Evolutionary conservation across 139 green algal genomes (phyloP), one percentile per base, ranked within the genome.

Genomic region (Chlamydomonas sphaeroides): DNA sequence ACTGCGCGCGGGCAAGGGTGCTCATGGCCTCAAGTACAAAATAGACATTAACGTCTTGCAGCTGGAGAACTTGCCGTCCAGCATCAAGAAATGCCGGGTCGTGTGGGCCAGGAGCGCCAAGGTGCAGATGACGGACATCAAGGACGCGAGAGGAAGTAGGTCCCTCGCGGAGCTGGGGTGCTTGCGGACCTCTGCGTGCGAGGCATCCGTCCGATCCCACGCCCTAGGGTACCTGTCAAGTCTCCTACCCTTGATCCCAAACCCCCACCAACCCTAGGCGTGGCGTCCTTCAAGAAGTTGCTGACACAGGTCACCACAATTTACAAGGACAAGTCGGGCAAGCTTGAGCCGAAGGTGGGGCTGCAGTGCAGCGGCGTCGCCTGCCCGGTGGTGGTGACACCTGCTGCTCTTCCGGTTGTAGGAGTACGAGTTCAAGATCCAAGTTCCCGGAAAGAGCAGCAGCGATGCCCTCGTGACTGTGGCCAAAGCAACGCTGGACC

Each of bases 291-390:
- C 79, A 89, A 88, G 26, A 80, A 95, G 84, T 86, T 86, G 69
- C 72, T 95, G 1, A 91, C 80, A n/a, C 79, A 93, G 65, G 91
- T 94, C 23, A 85, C 90, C 7, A 94, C 85, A 10, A 84, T 94
- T 21, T 81, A 87, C 53, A 81, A 75, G 51, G 72, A 91, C 17
- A 75, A 85, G 4, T 72, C 74, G 1, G 87, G 83, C 5, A 81
- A 84, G 23, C 89, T 83, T 69, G 89, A 94, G 57, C 18, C 78
- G 3, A 94, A 94, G 86, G 89, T 91, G 26, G 21, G 69, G 18
- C 33, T 3, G 33, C 15, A 42, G 41, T 53, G 57, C 2, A 5
- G 10, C 11, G 1, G n/a, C 2, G n/a, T 5, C n/a, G 48, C 36
- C 53, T n/a, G n/a, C 11, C 45, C 45, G 45, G 45, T 53, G 14